phyloP scores from a whole-genome alignment of 2,329 filamentous ascomycete species.

The Colletotrichum gigasporum region DNA sequence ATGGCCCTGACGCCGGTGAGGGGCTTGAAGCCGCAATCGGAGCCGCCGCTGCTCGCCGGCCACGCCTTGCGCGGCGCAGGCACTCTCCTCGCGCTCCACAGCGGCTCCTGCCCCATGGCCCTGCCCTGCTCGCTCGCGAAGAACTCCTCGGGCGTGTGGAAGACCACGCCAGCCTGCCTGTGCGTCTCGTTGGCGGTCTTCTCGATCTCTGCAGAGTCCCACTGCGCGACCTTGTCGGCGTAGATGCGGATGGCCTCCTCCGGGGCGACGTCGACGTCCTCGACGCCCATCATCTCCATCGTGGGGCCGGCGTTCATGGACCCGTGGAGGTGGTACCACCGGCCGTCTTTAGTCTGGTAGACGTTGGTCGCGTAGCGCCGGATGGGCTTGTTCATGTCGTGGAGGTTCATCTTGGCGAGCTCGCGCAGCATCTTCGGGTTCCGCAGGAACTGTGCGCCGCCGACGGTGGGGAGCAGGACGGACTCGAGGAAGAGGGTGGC shows the following conservation, averaged over 20 bases:
- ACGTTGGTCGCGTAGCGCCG: constrained; percentile 44
- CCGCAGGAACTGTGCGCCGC: constrained; percentile 29
- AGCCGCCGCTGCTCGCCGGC: constrained; percentile 34
- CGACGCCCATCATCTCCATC: constrained; percentile 44
- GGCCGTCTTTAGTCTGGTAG: constrained; percentile 44
- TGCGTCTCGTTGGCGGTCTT: constrained; percentile 43
- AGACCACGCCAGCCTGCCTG: constrained; percentile 43
- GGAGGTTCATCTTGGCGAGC: constrained; percentile 24
- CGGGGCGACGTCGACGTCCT: constrained; percentile 35
- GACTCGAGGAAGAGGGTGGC: constrained; percentile 34
- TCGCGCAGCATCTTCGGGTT: constrained; percentile 37
- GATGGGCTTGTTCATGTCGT: constrained; percentile 36
- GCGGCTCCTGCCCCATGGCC: constrained; percentile 36
- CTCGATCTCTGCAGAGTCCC: constrained; percentile 41
- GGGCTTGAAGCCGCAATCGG: constrained; percentile 37
- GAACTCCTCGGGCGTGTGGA: constrained; percentile 44
- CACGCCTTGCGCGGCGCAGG: constrained; percentile 23
- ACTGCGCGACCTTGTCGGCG: constrained; percentile 35
- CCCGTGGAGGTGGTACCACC: constrained; percentile 47
- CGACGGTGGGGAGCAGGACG: constrained; percentile 31
- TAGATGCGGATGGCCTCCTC: constrained; percentile 41
- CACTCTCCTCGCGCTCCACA: constrained; percentile 32
- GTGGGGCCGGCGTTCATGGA: constrained; percentile 41
- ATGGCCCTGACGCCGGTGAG: constrained; percentile 44
- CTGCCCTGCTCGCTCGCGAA: constrained; percentile 38